A percentile compares a stretch with the other conserved stretches of the same genome.
phyloP scores from a whole-genome alignment of 148 eudicot species.

The Euryodendron excelsum region DNA sequence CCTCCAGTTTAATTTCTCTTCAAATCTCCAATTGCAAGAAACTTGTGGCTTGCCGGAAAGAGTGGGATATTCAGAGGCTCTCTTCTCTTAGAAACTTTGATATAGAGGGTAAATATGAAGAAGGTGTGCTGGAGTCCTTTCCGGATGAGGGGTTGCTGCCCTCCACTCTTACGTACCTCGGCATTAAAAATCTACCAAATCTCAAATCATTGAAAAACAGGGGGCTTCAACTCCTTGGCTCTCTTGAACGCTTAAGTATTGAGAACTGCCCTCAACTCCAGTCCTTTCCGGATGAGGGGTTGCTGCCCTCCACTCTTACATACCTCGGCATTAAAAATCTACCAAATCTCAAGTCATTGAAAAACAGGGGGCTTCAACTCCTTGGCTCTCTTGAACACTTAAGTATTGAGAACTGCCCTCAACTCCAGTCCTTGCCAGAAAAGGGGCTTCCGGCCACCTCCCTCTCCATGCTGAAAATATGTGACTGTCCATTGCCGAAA shows the following conservation, averaged over 20 bases:
- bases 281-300: no score
- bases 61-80: no score
- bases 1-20: not conserved
- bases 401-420: no score
- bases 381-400: no score
- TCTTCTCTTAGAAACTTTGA: no score
- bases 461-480: not conserved
- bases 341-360: not conserved
- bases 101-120: no score
- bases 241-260: not conserved
- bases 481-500: not conserved
- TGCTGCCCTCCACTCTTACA: no score
- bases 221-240: slow-evolving; percentile 7
- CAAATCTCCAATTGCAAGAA: not conserved
- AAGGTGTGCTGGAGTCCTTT: no score
- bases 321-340: not conserved
- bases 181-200: not conserved
- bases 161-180: not conserved
- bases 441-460: not conserved
- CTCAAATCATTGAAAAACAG: not conserved
- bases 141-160: slow-evolving; percentile 1
- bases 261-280: not conserved
- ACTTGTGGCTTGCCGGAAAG: no score
- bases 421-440: not conserved
- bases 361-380: not conserved